Evolutionary conservation across 371 early-diverging fungal species (phyloP), one percentile per base, ranked within the genome.

Genomic region (Saksenaea vasiformis): DNA sequence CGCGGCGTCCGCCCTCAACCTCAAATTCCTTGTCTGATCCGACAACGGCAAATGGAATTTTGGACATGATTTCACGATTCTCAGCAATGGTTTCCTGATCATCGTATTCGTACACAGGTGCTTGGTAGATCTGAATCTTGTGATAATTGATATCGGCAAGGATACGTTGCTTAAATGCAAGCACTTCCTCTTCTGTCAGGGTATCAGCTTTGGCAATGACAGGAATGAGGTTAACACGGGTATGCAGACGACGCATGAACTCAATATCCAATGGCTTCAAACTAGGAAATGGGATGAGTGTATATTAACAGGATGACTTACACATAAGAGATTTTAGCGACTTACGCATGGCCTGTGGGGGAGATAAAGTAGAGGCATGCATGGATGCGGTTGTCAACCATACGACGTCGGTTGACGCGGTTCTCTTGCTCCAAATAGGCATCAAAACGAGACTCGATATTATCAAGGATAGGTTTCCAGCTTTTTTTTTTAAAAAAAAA

Each of bases 161-260:
- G 61, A 99, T 95, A 68, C 95, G 83, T 72, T 87, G 77, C 87
- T 99, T 99, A 84, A 98, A 96, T 5, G 84, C 81, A 67, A 80
- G 87, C 43, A 99, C 85, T 85, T 99, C 99, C 54, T 95, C 93
- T 61, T 93, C 89, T 44, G 99, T 99, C 78, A 99, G 83, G 47
- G 96, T 98, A 71, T 99, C 99, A 15, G 97, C 89, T 73, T 99
- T 98, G 68, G 99, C 94, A 72, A 99, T 95, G 37, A 99, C 93
- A 15, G 99, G 99, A 68, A 99, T 95, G 67, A 98, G 84, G 80
- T 98, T 98, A 71, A 97, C 97, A 70, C 93, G 88, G 51, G 92
- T 91, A 67, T 93, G 94, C 56, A 98, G 83, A 64, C 91, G 87
- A 81, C 91, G 90, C 96, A 98, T 97, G 71, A 97, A 96, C 76